phyloP scores from a whole-genome alignment of 1,284 basidiomycete genomes.

The Mycosarcoma mackinlayi region DNA sequence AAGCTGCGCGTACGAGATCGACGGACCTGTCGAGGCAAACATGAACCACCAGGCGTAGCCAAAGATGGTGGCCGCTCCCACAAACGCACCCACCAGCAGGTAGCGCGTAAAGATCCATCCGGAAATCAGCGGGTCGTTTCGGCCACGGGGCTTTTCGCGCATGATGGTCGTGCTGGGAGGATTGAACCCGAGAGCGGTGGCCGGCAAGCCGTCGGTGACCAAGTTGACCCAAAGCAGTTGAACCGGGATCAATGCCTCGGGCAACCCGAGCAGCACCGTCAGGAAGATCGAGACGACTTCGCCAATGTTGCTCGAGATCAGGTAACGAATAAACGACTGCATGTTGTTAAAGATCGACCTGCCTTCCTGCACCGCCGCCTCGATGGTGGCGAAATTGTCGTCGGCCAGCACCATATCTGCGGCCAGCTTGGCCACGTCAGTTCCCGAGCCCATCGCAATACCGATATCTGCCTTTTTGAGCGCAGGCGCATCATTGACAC shows the following conservation, averaged over 20 bases:
- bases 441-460: constrained; percentile 70
- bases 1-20: constrained; percentile 91
- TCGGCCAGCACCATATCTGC: constrained; percentile 71
- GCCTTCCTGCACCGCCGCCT: constrained; percentile 80
- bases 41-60: constrained; percentile 99
- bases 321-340: constrained; percentile 90
- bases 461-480: constrained; percentile 70
- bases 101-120: constrained; percentile 97
- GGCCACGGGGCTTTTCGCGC: constrained; percentile 87
- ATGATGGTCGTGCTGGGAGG: constrained; percentile 91
- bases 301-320: constrained; percentile 94
- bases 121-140: constrained; percentile 88
- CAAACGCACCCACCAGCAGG: constrained; percentile 90
- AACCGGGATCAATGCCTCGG: constrained; percentile 96
- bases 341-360: constrained; percentile 98
- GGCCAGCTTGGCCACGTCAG: constrained; percentile 70
- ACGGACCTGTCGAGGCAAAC: constrained; percentile 86
- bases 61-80: constrained; percentile 92
- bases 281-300: constrained; percentile 98
- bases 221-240: constrained; percentile 84
- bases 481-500: constrained; percentile 71
- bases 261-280: constrained; percentile 96
- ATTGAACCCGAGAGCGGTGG: constrained; percentile 98
- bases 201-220: constrained; percentile 83
- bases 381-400: constrained; percentile 71